phyloP scores from a whole-genome alignment of 208 protist genomes.

The Acanthamoeba castellanii region DNA sequence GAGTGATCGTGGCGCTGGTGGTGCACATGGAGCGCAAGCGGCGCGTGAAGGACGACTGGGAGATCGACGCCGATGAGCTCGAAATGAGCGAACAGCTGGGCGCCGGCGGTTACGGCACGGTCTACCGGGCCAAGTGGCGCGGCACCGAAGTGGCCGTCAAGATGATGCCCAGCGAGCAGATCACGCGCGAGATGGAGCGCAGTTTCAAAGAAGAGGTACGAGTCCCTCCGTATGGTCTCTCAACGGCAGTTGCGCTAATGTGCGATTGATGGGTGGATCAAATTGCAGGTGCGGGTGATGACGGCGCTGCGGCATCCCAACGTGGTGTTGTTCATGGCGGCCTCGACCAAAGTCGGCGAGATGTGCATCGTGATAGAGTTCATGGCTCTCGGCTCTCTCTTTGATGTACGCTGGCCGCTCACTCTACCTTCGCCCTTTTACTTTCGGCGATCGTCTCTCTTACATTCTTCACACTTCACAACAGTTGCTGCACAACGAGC shows the following conservation, averaged over 20 bases:
- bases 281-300: constrained; percentile 26
- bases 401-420: neutral
- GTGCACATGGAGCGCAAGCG: constrained; percentile 66
- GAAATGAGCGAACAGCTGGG: constrained; percentile 82
- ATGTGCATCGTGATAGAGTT: constrained; percentile 69
- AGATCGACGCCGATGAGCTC: constrained; percentile 84
- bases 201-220: constrained; percentile 53
- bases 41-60: constrained; percentile 58
- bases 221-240: neutral
- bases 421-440: neutral
- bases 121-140: constrained; percentile 81
- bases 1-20: neutral
- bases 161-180: constrained; percentile 39
- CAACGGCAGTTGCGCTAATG: neutral
- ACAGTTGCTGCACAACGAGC: constrained; percentile 54
- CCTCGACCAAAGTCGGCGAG: neutral
- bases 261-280: neutral
- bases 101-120: constrained; percentile 80
- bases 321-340: constrained; percentile 67
- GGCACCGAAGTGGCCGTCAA: constrained; percentile 83
- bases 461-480: neutral
- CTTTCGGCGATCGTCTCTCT: neutral
- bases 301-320: constrained; percentile 36
- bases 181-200: constrained; percentile 25
- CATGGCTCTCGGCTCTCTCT: constrained; percentile 44